Evolutionary conservation across 176 grass and related monocot species (phyloP).

Genomic region (Triticum dicoccoides): DNA sequence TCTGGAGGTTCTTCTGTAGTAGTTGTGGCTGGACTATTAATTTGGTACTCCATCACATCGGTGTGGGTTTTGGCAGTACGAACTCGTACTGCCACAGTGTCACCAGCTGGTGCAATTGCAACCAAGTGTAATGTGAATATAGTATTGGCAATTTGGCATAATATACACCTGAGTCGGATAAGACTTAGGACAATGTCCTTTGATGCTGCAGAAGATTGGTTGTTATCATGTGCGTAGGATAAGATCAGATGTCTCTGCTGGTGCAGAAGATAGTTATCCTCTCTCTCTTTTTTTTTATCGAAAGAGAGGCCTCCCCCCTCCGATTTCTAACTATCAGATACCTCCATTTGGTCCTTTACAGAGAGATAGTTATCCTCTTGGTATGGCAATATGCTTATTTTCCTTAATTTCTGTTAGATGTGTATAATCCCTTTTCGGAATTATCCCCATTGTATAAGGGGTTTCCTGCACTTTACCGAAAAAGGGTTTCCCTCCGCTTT

Average conservation of each 20-base stretch:
- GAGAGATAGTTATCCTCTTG: neutral
- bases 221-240: conserved; percentile 25
- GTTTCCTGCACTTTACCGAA: too few species aligned
- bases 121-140: neutral
- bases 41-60: neutral
- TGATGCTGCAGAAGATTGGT: neutral
- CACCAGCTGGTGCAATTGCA: neutral
- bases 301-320: too few species aligned
- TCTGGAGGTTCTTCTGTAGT: conserved; percentile 13
- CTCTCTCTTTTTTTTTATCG: too few species aligned
- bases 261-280: conserved; percentile 24
- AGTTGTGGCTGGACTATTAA: neutral
- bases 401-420: neutral
- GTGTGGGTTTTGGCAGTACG: neutral
- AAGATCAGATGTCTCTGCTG: conserved; percentile 9
- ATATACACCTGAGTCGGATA: conserved; percentile 27
- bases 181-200: conserved; percentile 32
- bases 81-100: neutral
- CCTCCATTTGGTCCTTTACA: too few species aligned
- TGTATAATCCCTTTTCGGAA: too few species aligned
- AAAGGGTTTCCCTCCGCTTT: too few species aligned
- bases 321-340: too few species aligned
- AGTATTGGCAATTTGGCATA: conserved; percentile 9
- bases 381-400: neutral
- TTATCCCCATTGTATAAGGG: too few species aligned